Base-by-base conservation (phyloP, 2,329 filamentous ascomycete genomes). In the Curvularia eragrostidis region DNA sequence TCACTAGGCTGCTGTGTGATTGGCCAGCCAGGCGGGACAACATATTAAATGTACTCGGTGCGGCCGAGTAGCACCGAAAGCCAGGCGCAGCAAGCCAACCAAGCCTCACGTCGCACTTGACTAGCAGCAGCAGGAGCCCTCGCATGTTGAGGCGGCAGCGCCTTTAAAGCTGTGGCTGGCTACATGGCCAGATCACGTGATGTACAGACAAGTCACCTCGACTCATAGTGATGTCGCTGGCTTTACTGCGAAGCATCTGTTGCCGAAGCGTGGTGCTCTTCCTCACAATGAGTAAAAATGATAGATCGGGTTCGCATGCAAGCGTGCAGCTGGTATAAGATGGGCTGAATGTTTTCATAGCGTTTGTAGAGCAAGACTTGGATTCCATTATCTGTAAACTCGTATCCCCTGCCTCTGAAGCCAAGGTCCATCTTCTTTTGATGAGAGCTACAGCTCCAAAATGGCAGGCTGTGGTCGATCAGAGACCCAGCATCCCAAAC, bases 401-500 rank as follows among this genome's bases (percentile, higher is more conserved):
- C n/a, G n/a, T n/a, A n/a, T n/a, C n/a, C n/a, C n/a, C n/a, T n/a
- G n/a, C n/a, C n/a, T n/a, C n/a, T n/a, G n/a, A n/a, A n/a, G n/a
- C n/a, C n/a, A n/a, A n/a, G n/a, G n/a, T n/a, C n/a, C n/a, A n/a
- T n/a, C n/a, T n/a, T n/a, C n/a, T n/a, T n/a, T n/a, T n/a, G n/a
- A n/a, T n/a, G 65, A 72, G 73, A 74, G 43, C 26, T 52, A 54
- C 48, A 19, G 50, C 59, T 62, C 41, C 42, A 41, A 65, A 62
- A 38, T 57, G 61, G 53, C 52, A 52, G 56, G 64, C 64, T 51
- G 8, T 69, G 69, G 73, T 67, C 58, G 58, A 61, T 46, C 56
- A 18, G 59, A 56, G 50, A 65, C 64, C 67, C 69, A 67, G 73
- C 67, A 73, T 74, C 67, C 69, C 73, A 68, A 73, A 58, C 30